A percentile compares a stretch with the other conserved stretches of the same genome.
Evolutionary conservation across 116 monocot species (phyloP).

Genomic region (Phalaenopsis hybrid): DNA sequence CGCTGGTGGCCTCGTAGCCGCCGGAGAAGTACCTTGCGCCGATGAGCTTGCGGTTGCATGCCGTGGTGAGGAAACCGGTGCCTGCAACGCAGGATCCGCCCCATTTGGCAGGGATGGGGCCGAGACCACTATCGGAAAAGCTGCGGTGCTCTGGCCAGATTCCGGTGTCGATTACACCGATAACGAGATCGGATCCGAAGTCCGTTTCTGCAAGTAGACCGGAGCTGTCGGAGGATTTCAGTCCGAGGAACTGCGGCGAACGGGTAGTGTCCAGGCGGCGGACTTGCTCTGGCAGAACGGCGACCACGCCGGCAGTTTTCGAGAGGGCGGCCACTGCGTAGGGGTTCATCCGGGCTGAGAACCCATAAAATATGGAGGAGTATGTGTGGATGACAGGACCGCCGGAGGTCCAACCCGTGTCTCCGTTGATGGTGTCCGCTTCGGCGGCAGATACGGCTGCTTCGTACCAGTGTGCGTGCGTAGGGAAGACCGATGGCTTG

Average conservation of each 20-base stretch:
- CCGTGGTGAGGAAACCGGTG: constrained; percentile 18
- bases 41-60: constrained; percentile 73
- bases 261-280: constrained; percentile 62
- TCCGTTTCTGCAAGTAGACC: constrained; percentile 48
- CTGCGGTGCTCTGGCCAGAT: constrained; percentile 62
- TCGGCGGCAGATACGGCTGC: constrained; percentile 27
- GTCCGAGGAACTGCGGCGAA: constrained; percentile 71
- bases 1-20: constrained; percentile 69
- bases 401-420: constrained; percentile 16
- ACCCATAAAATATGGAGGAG: constrained; percentile 63
- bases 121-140: constrained; percentile 60
- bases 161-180: constrained; percentile 72
- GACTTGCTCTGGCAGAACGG: constrained; percentile 59
- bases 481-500: constrained; percentile 78
- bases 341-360: constrained; percentile 53
- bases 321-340: constrained; percentile 29
- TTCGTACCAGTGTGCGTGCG: constrained; percentile 88
- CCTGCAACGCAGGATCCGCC: constrained; percentile 50
- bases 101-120: constrained; percentile 51
- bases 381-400: constrained; percentile 58
- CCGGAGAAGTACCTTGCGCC: constrained; percentile 68
- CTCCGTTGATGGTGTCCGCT: background rate
- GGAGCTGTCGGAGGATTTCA: constrained; percentile 37
- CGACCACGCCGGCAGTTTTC: constrained; percentile 37
- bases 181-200: constrained; percentile 62